Conservation (phyloP, 331 rosid genomes). For the Acacia pycnantha region DNA sequence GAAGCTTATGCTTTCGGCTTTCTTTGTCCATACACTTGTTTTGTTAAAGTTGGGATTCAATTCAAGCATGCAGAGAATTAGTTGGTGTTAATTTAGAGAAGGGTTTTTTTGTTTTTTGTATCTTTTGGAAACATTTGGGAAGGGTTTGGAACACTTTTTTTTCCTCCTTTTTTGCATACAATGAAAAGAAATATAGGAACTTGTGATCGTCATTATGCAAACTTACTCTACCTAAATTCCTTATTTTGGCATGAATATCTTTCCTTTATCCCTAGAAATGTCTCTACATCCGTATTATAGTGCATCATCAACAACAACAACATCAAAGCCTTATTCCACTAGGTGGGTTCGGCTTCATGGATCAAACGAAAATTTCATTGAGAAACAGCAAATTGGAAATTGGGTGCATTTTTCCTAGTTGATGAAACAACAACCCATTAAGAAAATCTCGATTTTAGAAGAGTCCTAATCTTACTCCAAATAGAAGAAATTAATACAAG, state of each 20-base stretch:
- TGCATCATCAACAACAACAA: no score
- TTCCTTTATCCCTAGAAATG: not conserved
- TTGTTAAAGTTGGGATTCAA: not conserved
- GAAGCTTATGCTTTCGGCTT: not conserved
- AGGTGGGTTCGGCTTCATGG: no score
- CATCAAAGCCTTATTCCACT: no score
- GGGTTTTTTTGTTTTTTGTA: not conserved
- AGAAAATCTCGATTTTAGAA: not conserved
- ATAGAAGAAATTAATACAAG: not conserved
- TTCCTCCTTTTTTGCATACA: not conserved
- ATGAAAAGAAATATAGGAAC: not conserved
- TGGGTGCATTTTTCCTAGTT: not conserved
- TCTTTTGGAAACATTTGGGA: not conserved
- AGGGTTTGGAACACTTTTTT: not conserved
- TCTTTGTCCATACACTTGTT: not conserved
- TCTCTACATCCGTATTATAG: not conserved
- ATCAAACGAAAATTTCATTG: no score
- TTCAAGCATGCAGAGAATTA: not conserved
- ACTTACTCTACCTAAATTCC: not conserved
- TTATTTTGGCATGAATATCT: not conserved
- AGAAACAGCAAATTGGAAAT: not conserved
- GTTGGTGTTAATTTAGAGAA: not conserved
- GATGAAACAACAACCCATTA: not conserved
- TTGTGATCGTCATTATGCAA: not conserved
- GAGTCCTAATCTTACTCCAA: not conserved